phyloP scores from a whole-genome alignment of 139 green algal species.

The Tetraselmis chui region DNA sequence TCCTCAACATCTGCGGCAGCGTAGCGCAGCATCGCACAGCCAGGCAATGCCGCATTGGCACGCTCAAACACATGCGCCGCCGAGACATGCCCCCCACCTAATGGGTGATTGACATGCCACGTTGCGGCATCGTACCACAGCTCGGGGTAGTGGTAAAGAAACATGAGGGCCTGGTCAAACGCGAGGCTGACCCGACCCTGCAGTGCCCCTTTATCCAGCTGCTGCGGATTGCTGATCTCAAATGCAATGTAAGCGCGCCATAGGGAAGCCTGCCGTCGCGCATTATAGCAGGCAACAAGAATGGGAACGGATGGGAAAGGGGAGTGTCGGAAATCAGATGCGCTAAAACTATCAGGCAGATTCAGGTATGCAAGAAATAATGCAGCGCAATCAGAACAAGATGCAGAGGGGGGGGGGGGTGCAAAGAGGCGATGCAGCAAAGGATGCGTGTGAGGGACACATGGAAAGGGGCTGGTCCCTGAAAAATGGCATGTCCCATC shows the following conservation, averaged over 20 bases:
- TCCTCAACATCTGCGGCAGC: constrained; percentile 71
- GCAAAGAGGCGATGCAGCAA: too few relatives aligned
- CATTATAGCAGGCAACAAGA: too few relatives aligned
- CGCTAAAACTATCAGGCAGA: too few relatives aligned
- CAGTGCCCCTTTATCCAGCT: constrained; percentile 41
- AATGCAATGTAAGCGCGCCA: constrained; percentile 72
- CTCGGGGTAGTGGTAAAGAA: constrained; percentile 67
- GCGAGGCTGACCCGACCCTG: constrained; percentile 57
- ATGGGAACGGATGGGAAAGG: too few relatives aligned
- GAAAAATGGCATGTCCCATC: too few relatives aligned
- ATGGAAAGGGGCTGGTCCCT: too few relatives aligned
- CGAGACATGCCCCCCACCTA: constrained; percentile 7
- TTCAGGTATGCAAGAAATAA: too few relatives aligned
- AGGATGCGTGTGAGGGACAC: too few relatives aligned
- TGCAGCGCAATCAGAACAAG: too few relatives aligned
- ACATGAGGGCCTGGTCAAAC: constrained; percentile 76
- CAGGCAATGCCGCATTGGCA: constrained; percentile 47
- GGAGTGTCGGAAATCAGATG: too few relatives aligned
- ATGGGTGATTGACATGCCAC: constrained; percentile 22
- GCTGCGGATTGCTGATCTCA: constrained; percentile 66
- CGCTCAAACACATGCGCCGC: constrained; percentile 35
- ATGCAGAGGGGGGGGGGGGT: too few relatives aligned
- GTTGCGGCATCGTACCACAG: constrained; percentile 42
- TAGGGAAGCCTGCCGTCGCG: constrained; percentile 39
- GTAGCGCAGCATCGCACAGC: constrained; percentile 66